Evolutionary conservation across 2,329 filamentous ascomycete species (phyloP).

Genomic region (Penicillium janthinellum): DNA sequence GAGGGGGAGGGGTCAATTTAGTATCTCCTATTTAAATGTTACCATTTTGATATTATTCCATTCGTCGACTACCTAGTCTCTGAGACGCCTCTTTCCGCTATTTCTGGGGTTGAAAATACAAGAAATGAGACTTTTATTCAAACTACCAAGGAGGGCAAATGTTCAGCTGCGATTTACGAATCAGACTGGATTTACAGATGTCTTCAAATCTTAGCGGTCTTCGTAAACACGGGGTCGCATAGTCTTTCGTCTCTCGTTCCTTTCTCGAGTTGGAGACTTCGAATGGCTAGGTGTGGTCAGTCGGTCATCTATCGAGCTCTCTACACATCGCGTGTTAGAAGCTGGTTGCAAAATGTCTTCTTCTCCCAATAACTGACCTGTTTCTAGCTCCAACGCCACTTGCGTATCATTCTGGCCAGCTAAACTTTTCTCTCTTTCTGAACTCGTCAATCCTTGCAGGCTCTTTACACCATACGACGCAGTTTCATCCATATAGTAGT

Average conservation of each 20-base stretch:
- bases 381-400: neutral
- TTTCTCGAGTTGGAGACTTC: neutral
- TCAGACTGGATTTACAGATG: neutral
- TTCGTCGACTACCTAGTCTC: too few relatives aligned
- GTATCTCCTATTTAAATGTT: too few relatives aligned
- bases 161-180: too few relatives aligned
- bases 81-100: too few relatives aligned
- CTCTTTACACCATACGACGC: slow-evolving; percentile 5
- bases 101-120: too few relatives aligned
- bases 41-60: too few relatives aligned
- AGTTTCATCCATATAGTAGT: slow-evolving; percentile 10
- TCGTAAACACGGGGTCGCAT: neutral
- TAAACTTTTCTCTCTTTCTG: neutral
- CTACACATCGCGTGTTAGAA: neutral
- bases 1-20: too few relatives aligned
- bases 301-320: neutral
- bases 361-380: neutral
- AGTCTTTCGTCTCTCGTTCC: neutral
- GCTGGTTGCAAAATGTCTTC: neutral
- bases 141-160: too few relatives aligned
- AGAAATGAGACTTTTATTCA: too few relatives aligned
- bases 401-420: neutral
- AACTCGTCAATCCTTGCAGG: neutral
- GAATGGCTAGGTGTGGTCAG: neutral
- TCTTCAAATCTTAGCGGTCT: neutral